Percentiles rank a stretch among this genome's conserved stretches.
Evolutionary conservation across 208 protist genomes (phyloP).

Genomic region (Crithidia thermophila): DNA sequence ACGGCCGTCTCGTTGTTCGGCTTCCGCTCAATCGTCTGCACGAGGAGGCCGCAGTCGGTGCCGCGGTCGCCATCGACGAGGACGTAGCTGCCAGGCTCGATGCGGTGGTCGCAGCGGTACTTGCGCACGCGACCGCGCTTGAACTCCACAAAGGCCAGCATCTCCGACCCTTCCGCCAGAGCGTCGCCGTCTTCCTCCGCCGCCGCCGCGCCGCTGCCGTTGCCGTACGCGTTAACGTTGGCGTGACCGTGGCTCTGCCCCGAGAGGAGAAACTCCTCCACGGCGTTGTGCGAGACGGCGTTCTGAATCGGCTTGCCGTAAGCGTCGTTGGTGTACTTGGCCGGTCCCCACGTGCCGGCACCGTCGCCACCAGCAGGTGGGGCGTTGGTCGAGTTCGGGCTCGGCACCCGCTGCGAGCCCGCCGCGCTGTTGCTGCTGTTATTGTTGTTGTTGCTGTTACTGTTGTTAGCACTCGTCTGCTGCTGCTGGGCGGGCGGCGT

Average conservation of each 20-base stretch:
- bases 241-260: slow-evolving; percentile 18
- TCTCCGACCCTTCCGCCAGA: slow-evolving; percentile 24
- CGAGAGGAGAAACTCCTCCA: slow-evolving; percentile 29
- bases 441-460: slow-evolving; percentile 14
- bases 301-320: slow-evolving; percentile 11
- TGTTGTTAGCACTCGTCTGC: slow-evolving; percentile 1
- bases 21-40: slow-evolving; percentile 54
- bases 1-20: slow-evolving; percentile 50
- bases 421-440: neutral
- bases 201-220: neutral
- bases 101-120: slow-evolving; percentile 60
- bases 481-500: neutral
- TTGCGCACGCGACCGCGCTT: slow-evolving; percentile 80
- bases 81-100: slow-evolving; percentile 81
- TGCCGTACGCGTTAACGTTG: slow-evolving; percentile 14
- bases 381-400: slow-evolving; percentile 10
- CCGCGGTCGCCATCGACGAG: slow-evolving; percentile 91
- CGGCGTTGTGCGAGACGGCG: slow-evolving; percentile 29
- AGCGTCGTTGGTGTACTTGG: neutral
- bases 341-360: neutral
- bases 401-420: slow-evolving; percentile 9
- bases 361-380: neutral
- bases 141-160: slow-evolving; percentile 88
- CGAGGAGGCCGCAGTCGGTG: slow-evolving; percentile 82
- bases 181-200: slow-evolving; percentile 23